A percentile compares a stretch with the other conserved stretches of the same genome.
Conservation (phyloP, 441 rosid genomes). For the Hura crepitans region DNA sequence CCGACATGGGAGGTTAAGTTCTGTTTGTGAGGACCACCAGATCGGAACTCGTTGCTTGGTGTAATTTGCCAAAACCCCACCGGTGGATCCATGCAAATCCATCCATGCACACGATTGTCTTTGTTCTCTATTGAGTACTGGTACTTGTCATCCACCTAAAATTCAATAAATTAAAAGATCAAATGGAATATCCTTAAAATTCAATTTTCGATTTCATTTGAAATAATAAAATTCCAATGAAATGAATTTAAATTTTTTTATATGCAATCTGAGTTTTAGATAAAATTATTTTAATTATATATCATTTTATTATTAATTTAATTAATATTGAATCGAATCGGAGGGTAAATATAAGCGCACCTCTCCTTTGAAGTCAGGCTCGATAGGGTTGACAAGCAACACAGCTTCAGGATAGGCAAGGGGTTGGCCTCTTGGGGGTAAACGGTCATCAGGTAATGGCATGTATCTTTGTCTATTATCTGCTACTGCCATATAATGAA, state of each 20-base stretch:
- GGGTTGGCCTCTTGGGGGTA: conserved; percentile 50
- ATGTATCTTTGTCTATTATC: conserved; percentile 71
- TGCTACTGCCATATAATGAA: conserved; percentile 73
- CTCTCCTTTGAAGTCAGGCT: conserved; percentile 74
- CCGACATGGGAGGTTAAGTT: conserved; percentile 84
- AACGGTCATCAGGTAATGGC: conserved; percentile 81
- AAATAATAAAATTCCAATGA: too few relatives aligned
- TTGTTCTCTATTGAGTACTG: conserved; percentile 74
- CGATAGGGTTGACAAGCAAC: conserved; percentile 63
- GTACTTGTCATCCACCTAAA: conserved; percentile 78
- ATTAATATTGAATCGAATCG: too few relatives aligned
- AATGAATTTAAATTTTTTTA: too few relatives aligned
- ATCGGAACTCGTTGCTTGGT: conserved; percentile 70
- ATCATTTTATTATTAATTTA: too few relatives aligned
- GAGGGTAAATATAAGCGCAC: too few relatives aligned
- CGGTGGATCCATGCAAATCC: conserved; percentile 50
- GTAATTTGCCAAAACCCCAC: conserved; percentile 80
- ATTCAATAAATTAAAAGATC: background rate
- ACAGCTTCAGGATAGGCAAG: conserved; percentile 81
- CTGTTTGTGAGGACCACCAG: conserved; percentile 78
- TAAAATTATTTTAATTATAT: too few relatives aligned
- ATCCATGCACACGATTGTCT: conserved; percentile 66
- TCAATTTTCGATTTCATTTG: too few relatives aligned
- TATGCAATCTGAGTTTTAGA: too few relatives aligned
- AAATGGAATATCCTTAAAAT: too few relatives aligned